Conservation (phyloP, 306 rosid species). For the Cajanus cajan region DNA sequence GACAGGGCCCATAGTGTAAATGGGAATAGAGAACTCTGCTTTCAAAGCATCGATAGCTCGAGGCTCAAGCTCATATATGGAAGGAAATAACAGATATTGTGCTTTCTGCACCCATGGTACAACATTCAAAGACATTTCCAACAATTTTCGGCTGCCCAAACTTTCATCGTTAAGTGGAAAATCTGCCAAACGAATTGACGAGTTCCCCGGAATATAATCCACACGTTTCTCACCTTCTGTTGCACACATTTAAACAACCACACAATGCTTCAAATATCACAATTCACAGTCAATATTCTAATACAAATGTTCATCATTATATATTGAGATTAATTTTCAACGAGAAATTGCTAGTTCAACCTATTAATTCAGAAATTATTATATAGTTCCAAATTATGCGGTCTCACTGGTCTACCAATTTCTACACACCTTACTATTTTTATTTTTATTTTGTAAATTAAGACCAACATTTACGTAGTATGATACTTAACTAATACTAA, state of each 20-base stretch:
- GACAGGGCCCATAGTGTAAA: slow-evolving; percentile 44
- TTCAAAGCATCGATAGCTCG: slow-evolving; percentile 35
- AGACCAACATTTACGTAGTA: no score
- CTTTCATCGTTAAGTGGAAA: slow-evolving; percentile 30
- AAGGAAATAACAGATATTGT: slow-evolving; percentile 38
- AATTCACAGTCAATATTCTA: no score
- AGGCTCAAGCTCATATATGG: slow-evolving; percentile 45
- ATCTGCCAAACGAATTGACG: slow-evolving; percentile 38
- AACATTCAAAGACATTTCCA: slow-evolving; percentile 22
- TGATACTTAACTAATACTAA: no score
- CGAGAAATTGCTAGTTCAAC: no score
- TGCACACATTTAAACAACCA: background rate
- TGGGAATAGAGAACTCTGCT: slow-evolving; percentile 15
- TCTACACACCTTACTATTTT: no score
- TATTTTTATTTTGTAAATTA: no score
- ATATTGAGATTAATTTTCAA: no score
- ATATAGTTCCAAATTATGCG: no score
- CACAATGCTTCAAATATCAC: no score
- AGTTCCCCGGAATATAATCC: slow-evolving; percentile 52
- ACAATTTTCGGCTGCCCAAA: background rate
- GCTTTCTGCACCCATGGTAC: slow-evolving; percentile 22
- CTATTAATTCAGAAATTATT: no score
- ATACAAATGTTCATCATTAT: no score
- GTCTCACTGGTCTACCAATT: no score
- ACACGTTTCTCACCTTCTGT: slow-evolving; percentile 38